Conservation (phyloP, 371 early-diverging fungal genomes). For the Ordospora colligata region DNA sequence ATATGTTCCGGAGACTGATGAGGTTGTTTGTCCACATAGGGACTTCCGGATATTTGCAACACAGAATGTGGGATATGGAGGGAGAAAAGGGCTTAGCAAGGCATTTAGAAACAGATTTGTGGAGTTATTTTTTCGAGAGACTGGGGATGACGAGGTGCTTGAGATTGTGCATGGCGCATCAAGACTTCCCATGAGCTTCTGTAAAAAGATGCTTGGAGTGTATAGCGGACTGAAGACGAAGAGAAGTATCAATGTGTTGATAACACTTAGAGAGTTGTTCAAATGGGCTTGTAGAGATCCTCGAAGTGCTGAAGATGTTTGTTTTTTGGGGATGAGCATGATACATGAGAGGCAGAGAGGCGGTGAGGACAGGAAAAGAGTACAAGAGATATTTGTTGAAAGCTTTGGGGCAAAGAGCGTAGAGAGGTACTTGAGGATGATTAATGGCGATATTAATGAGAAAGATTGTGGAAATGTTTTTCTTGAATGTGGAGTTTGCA, state of each 20-base stretch:
- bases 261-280: constrained; percentile 93
- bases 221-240: constrained; percentile 66
- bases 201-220: constrained; percentile 69
- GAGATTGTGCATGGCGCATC: constrained; percentile 31
- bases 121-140: constrained; percentile 61
- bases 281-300: constrained; percentile 80
- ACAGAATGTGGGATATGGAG: constrained; percentile 95
- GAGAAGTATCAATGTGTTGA: constrained; percentile 66
- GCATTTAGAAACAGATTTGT: constrained; percentile 98
- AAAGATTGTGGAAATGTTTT: neutral
- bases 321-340: constrained; percentile 85
- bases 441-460: neutral
- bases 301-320: constrained; percentile 67
- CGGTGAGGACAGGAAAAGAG: constrained; percentile 67
- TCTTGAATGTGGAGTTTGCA: neutral
- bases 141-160: constrained; percentile 34
- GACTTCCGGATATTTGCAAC: constrained; percentile 98
- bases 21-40: constrained; percentile 81
- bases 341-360: constrained; percentile 79
- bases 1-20: constrained; percentile 85
- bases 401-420: constrained; percentile 2
- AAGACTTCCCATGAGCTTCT: constrained; percentile 40
- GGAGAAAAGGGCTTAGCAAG: constrained; percentile 89
- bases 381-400: constrained; percentile 21
- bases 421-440: neutral